Evolutionary conservation across 257 asterid genomes (phyloP).

Genomic region (Petunia secreta): DNA sequence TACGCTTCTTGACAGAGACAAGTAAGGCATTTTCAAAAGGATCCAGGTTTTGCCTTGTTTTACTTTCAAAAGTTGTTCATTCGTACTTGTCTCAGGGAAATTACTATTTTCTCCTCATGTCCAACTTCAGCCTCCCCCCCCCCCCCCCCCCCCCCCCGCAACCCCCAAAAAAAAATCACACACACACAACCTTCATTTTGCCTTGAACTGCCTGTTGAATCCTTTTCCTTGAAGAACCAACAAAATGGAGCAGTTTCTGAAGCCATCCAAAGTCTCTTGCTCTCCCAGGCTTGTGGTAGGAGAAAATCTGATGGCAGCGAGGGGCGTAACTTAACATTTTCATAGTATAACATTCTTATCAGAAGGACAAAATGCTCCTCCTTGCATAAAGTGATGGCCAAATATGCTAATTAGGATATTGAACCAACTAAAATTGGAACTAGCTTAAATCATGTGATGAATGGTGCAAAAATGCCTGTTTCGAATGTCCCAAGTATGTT

Average conservation of each 20-base stretch:
- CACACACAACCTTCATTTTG: no score
- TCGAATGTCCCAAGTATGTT: constrained; percentile 24
- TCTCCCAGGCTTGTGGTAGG: constrained; percentile 10
- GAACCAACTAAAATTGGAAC: not conserved
- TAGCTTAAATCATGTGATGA: constrained; percentile 15
- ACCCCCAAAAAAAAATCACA: not conserved
- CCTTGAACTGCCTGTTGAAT: no score
- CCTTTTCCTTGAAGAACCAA: constrained; percentile 6
- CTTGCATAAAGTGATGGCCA: not conserved
- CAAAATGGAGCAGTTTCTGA: constrained; percentile 4
- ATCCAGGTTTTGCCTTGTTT: not conserved
- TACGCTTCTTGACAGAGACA: constrained; percentile 83
- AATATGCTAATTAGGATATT: not conserved
- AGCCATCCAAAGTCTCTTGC: constrained; percentile 5
- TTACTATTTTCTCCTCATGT: not conserved
- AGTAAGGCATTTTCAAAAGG: constrained; percentile 52
- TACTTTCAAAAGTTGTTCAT: constrained; percentile 18
- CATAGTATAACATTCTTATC: constrained; percentile 10
- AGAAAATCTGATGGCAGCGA: constrained; percentile 6
- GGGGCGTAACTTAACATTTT: not conserved
- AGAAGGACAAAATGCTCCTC: constrained; percentile 9
- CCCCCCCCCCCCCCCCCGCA: not conserved
- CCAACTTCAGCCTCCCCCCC: not conserved
- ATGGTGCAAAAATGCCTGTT: not conserved
- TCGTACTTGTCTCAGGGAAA: not conserved